These are phyloP conservation scores for Aureobasidium leucospermi DNA, from an alignment of 2,329 filamentous ascomycete species.

Conservation along the genomic window DNA sequence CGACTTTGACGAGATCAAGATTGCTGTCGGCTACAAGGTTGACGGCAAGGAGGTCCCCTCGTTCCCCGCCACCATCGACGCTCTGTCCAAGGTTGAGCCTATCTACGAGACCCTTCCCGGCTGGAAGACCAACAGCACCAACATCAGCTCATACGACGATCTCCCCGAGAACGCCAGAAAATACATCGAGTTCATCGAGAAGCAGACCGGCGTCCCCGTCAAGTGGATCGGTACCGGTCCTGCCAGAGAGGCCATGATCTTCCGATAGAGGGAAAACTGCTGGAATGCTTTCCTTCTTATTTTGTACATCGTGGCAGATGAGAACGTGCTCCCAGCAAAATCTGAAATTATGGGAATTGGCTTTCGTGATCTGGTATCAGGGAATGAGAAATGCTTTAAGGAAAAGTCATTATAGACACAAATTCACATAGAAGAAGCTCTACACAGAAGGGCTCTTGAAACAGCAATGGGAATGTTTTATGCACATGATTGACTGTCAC, in stretches of 20 bases:
- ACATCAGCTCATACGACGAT: constrained; percentile 52
- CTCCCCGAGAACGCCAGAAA: constrained; percentile 57
- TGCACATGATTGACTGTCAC: not conserved
- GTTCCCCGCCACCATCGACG: constrained; percentile 58
- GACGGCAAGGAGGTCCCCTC: constrained; percentile 50
- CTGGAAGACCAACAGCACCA: constrained; percentile 60
- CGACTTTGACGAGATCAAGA: constrained; percentile 65
- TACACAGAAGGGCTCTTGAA: not conserved
- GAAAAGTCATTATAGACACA: constrained; percentile 1
- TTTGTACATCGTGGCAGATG: not conserved
- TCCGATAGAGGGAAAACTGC: constrained; percentile 3
- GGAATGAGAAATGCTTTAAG: constrained; percentile 6
- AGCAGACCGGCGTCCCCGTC: constrained; percentile 55
- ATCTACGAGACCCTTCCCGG: constrained; percentile 62
- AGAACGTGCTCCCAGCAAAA: not conserved
- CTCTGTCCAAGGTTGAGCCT: constrained; percentile 54
- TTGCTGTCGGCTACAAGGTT: constrained; percentile 62
- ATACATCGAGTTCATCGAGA: constrained; percentile 62
- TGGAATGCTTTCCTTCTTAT: not conserved
- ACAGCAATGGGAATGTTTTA: not conserved
- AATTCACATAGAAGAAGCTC: not conserved
- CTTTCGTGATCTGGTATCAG: constrained; percentile 5
- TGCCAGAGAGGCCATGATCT: constrained; percentile 58
- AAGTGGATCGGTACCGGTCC: constrained; percentile 62
- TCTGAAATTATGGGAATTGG: not conserved